A percentile compares a stretch with the other conserved stretches of the same genome.
These are phyloP conservation scores for Fusarium temperatum DNA, from an alignment of 2,329 filamentous ascomycete species.

Conservation along the genomic window DNA sequence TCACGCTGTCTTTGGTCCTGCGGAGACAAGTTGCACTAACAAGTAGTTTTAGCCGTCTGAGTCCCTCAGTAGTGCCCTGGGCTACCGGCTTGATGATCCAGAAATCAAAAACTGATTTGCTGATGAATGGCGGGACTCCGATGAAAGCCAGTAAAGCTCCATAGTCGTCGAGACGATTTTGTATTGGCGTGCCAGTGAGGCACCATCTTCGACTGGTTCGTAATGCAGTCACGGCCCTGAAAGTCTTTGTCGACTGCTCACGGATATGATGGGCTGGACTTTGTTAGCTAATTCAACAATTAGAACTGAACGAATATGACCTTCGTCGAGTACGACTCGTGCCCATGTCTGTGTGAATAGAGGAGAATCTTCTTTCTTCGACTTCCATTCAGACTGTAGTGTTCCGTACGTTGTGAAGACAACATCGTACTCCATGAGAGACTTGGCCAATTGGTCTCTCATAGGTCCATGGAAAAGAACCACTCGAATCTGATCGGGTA, in stretches of 20 bases:
- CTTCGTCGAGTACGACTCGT: not conserved
- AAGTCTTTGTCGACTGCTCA: not conserved
- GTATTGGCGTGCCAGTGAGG: not conserved
- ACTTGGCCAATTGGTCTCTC: not conserved
- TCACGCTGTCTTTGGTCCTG: not conserved
- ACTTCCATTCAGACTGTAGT: not conserved
- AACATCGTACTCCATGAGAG: not conserved
- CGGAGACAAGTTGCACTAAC: not conserved
- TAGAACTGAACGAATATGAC: fast-evolving
- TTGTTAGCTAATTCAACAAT: not conserved
- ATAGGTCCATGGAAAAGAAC: not conserved
- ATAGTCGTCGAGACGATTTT: not conserved
- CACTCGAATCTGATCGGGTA: not conserved
- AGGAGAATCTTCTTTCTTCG: not conserved
- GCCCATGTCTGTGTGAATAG: not conserved
- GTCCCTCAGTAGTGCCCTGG: not conserved
- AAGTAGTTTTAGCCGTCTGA: not conserved
- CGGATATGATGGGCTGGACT: not conserved
- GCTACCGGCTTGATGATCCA: not conserved
- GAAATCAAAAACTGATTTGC: not conserved
- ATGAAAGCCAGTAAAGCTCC: not conserved
- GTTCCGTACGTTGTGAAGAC: not conserved
- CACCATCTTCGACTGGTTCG: not conserved
- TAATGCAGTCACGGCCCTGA: not conserved
- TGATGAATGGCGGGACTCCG: not conserved